Evolutionary conservation across 345 rosid species (phyloP), one percentile per base, ranked within the genome.

Genomic region (Heritiera fomes): DNA sequence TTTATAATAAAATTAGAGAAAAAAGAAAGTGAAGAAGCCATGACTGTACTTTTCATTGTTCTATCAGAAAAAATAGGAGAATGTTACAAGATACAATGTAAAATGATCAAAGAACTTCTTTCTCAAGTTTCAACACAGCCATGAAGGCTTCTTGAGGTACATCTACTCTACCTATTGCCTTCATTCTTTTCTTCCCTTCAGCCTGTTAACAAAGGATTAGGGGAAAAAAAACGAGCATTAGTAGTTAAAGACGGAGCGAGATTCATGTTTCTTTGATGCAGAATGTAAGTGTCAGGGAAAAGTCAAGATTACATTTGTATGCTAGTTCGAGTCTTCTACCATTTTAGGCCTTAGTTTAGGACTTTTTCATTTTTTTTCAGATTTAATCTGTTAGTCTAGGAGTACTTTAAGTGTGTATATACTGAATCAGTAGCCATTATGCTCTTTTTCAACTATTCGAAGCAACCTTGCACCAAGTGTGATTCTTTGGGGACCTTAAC

Each of bases 81-180:
- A 20, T 23, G 13, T 58, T 59, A 59, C 32, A 58, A 58, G 32
- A 59, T 28, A 74, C 40, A 55, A 30, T 68, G 43, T 53, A 23
- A 15, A 6, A 73, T 13, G 17, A 62, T 87, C 83, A 96, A 75
- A 96, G 73, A 28, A 96, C 98, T 84, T 96, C 95, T 84, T 90
- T 89, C 87, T 96, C 99, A 81, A 96, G 98, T 84, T 94, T 96
- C 79, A 96, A 86, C 46, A 96, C 94, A 41, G 98, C 99, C 99
- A 96, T 96, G 87, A 96, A 96, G 59, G 99, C 99, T 88, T 96
- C 99, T 82, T 96, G 99, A 75, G 99, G 99, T 61, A 96, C 98
- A 81, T 96, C 97, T 12, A 96, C 98, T 88, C 89, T 96, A 46
- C 99, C 99, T 76, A 96, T 90, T 40, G 98, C 87, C 87, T 96